Base-by-base conservation (phyloP, 176 grass and related monocot genomes). In the Pharus latifolius region DNA sequence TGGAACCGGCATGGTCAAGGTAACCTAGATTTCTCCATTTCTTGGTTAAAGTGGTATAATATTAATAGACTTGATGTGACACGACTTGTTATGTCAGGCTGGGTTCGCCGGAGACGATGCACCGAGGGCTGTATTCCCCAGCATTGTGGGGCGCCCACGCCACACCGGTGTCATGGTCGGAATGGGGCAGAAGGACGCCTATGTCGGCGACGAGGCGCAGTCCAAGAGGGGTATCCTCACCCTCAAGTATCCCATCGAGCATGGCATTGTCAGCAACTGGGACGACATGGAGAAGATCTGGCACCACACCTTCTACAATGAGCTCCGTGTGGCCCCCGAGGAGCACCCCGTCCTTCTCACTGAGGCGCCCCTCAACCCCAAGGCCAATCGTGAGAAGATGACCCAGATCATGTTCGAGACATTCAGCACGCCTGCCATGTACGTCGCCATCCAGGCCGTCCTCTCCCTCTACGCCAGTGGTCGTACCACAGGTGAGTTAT, bases 281-380 rank as follows among this genome's bases (percentile, higher is more conserved):
- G 85, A 88, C 72, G 85, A 88, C 74, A 88, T 88, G 86, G 86
- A 88, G 35, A 88, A 88, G 76, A 88, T 88, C 48, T 88, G 86
- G 86, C 80, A 84, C 16, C 86, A 88, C 54, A 88, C 86, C 43
- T 88, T 88, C 80, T 88, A 84, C 69, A 88, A 88, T 8, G 85
- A 88, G 80, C 85, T 88, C 40, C 60, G 85, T 27, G 85, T 88
- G 0, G 85, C 85, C 22, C 85, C 85, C 4, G 85, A 88, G 70
- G 85, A 88, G 69, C 85, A 88, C 56, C 85, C 85, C 2, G 77
- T 88, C 0, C 6, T 88, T 0, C 68, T 88, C 1, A 88, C 85
- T 0, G 85, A 88, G 67, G 85, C 85, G 0, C 86, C 86, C 5
- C 80, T 88, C 66, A 88, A 88, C 63, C 86, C 86, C 63, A 88